These are phyloP conservation scores for Eucalyptus paniculata DNA, from an alignment of 345 rosid species.

Conservation along the genomic window DNA sequence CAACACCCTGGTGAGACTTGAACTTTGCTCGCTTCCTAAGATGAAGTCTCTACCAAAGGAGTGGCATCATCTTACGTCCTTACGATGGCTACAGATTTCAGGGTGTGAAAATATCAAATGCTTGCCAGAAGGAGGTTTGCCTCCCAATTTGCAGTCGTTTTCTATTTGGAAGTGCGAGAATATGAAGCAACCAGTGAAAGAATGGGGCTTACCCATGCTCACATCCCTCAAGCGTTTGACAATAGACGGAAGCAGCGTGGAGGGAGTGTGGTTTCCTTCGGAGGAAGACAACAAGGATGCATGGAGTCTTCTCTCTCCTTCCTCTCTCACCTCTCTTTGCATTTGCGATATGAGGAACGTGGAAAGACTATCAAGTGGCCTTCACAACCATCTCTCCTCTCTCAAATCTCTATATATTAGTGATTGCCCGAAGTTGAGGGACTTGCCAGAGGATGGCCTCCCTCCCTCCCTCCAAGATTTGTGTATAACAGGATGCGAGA, in stretches of 20 bases:
- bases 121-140: not conserved
- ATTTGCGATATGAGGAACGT: fast-evolving
- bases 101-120: not conserved
- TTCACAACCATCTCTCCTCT: not conserved
- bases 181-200: not conserved
- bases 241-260: not conserved
- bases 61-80: not conserved
- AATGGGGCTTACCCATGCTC: not conserved
- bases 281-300: fast-evolving
- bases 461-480: fast-evolving
- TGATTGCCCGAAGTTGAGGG: not conserved
- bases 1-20: fast-evolving
- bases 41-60: not conserved
- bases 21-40: fast-evolving
- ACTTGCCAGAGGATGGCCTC: not conserved
- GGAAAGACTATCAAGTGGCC: not conserved
- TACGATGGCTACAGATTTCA: fast-evolving
- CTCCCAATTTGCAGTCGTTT: fast-evolving
- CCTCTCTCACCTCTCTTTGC: fast-evolving
- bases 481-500: fast-evolving
- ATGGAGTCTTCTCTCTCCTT: not conserved
- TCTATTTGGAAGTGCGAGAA: fast-evolving
- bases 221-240: fast-evolving
- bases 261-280: not conserved
- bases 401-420: fast-evolving